A percentile compares a stretch with the other conserved stretches of the same genome.
Conservation (phyloP, 305 asterid genomes). For the Solanum hybrid region DNA sequence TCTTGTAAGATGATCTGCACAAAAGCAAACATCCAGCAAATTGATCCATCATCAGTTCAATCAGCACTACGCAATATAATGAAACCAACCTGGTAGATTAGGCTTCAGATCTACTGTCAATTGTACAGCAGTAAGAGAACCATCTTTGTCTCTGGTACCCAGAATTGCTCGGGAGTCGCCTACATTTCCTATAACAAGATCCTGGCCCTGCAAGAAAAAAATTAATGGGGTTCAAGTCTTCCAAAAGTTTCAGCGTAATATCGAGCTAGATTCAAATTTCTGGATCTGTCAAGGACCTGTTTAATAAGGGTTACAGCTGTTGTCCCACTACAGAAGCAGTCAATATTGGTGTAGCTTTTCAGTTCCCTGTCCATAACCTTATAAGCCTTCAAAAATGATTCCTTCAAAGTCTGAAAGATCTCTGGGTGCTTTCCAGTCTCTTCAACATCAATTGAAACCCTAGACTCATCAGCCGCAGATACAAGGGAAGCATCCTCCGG, state of each 20-base stretch:
- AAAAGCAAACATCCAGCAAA: neutral
- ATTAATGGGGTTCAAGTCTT: neutral
- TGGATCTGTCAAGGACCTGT: conserved; percentile 34
- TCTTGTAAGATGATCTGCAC: neutral
- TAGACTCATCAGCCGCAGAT: conserved; percentile 35
- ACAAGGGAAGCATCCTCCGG: neutral
- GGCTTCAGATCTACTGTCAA: conserved; percentile 33
- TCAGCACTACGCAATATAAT: neutral
- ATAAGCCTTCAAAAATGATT: conserved; percentile 61
- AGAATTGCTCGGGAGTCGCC: conserved; percentile 31
- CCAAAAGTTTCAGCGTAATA: neutral
- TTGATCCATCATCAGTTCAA: neutral
- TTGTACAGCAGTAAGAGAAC: conserved; percentile 23
- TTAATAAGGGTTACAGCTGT: conserved; percentile 71
- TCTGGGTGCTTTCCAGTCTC: conserved; percentile 47
- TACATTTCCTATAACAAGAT: conserved; percentile 27
- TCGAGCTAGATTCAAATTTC: neutral
- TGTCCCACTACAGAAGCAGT: conserved; percentile 83
- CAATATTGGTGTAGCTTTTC: conserved; percentile 44
- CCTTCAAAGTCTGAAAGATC: conserved; percentile 42
- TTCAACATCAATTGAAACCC: conserved; percentile 38
- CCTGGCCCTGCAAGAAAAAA: conserved; percentile 17
- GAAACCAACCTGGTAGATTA: conserved; percentile 25
- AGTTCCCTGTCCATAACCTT: conserved; percentile 77
- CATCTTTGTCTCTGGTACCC: conserved; percentile 19